A percentile compares a stretch with the other conserved stretches of the same genome.
Evolutionary conservation across 345 rosid species (phyloP).

Genomic region (Bretschneidera sinensis): DNA sequence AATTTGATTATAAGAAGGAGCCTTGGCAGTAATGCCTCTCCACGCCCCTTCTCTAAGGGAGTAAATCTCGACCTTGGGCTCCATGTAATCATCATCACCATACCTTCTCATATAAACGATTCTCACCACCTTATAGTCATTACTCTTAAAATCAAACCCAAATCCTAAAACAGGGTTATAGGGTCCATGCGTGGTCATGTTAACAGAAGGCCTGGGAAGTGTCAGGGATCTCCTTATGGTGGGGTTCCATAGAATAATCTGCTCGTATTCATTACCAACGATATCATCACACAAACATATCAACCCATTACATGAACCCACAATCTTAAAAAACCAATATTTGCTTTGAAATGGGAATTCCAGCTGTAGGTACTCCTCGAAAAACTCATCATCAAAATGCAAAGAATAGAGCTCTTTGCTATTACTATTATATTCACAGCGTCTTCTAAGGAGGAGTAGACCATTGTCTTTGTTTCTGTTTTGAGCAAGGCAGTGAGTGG

Average conservation of each 20-base stretch:
- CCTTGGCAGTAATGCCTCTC: constrained; percentile 16
- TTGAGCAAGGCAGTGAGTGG: background rate
- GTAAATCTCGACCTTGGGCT: constrained; percentile 27
- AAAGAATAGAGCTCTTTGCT: background rate
- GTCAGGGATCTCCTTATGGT: background rate
- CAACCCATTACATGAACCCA: constrained; percentile 1
- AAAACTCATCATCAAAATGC: background rate
- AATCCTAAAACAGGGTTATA: background rate
- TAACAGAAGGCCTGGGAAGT: background rate
- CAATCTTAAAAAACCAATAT: background rate
- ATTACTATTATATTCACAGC: background rate
- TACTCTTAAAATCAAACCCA: constrained; percentile 20
- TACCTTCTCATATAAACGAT: constrained; percentile 7
- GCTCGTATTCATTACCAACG: background rate
- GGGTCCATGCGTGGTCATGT: background rate
- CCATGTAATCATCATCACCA: background rate
- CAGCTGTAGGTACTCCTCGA: background rate
- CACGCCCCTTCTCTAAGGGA: constrained; percentile 17
- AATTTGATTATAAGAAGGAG: constrained; percentile 10
- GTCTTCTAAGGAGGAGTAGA: background rate
- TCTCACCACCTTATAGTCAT: constrained; percentile 32
- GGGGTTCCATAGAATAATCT: constrained; percentile 11
- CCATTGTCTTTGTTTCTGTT: background rate
- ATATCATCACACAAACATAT: background rate
- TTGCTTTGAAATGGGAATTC: background rate